phyloP scores from a whole-genome alignment of 2,329 filamentous ascomycete genomes.

The Pseudogymnoascus sp. region DNA sequence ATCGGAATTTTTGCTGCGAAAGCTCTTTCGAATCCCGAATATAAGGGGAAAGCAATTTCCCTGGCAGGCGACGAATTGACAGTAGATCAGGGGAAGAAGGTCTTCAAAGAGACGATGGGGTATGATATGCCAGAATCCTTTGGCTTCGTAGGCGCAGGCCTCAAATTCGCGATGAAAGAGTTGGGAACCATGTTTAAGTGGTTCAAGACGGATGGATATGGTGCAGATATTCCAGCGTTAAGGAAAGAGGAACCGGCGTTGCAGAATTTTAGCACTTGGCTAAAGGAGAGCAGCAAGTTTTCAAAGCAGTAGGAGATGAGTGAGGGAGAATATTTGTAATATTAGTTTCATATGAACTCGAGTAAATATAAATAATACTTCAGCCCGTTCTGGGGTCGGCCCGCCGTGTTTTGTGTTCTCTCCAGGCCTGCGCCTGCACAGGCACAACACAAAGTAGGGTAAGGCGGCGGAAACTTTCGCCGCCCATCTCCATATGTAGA shows the following conservation, averaged over 20 bases:
- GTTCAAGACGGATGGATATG: slow-evolving; percentile 33
- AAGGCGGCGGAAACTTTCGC: not conserved
- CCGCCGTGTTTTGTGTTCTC: not conserved
- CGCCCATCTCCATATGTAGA: not conserved
- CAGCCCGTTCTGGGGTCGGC: too few relatives aligned
- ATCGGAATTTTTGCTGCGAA: slow-evolving; percentile 35
- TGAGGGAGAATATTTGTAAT: not conserved
- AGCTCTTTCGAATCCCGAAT: slow-evolving; percentile 32
- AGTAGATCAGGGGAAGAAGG: slow-evolving; percentile 26
- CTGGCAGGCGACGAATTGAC: slow-evolving; percentile 38
- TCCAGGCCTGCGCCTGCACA: not conserved
- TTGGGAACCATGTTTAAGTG: slow-evolving; percentile 34
- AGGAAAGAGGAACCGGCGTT: slow-evolving; percentile 18
- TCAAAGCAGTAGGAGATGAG: not conserved
- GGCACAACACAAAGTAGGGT: not conserved
- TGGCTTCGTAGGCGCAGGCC: slow-evolving; percentile 23
- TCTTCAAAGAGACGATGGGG: slow-evolving; percentile 31
- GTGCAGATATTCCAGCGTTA: slow-evolving; percentile 27
- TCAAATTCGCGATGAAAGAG: slow-evolving; percentile 29
- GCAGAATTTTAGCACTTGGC: slow-evolving; percentile 19
- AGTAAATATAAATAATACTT: not conserved
- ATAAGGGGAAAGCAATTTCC: slow-evolving; percentile 29
- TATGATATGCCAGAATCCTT: slow-evolving; percentile 27
- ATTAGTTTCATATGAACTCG: not conserved
- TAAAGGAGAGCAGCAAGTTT: slow-evolving; percentile 17